These are phyloP conservation scores for Cicer chorassanicum DNA, from an alignment of 306 rosid species.

Conservation along the genomic window DNA sequence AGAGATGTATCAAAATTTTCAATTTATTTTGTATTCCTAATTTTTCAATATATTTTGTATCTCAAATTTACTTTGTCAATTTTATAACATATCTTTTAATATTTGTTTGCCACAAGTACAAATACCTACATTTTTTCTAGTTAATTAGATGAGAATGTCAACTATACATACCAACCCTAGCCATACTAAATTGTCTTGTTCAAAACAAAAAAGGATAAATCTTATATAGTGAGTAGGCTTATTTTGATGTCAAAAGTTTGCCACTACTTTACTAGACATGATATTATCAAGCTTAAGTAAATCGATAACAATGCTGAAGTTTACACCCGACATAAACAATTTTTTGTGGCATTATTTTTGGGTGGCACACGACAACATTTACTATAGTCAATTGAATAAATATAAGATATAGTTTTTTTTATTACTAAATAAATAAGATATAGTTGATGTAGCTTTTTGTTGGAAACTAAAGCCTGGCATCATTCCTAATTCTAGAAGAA, in stretches of 20 bases:
- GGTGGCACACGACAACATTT: constrained; percentile 36
- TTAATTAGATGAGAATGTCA: no score
- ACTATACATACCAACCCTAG: no score
- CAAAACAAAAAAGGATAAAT: constrained; percentile 4
- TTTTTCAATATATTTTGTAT: no score
- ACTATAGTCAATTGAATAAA: background rate
- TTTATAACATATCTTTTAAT: no score
- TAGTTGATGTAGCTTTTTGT: constrained; percentile 17
- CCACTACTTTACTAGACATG: constrained; percentile 49
- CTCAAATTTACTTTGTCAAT: no score
- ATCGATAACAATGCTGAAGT: constrained; percentile 38
- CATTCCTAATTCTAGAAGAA: constrained; percentile 12
- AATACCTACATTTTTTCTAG: no score
- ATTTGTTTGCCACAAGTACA: no score
- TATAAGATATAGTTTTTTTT: background rate
- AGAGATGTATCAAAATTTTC: no score
- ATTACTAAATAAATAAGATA: background rate
- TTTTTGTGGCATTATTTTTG: no score
- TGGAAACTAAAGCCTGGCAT: background rate
- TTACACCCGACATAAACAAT: constrained; percentile 17
- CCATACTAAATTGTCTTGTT: background rate
- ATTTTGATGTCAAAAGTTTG: constrained; percentile 41
- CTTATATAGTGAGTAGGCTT: background rate
- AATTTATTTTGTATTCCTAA: no score
- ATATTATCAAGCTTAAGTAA: background rate